Evolutionary conservation across 179 eudicot species (phyloP), one percentile per base, ranked within the genome.

Genomic region (Beta lomatogona): DNA sequence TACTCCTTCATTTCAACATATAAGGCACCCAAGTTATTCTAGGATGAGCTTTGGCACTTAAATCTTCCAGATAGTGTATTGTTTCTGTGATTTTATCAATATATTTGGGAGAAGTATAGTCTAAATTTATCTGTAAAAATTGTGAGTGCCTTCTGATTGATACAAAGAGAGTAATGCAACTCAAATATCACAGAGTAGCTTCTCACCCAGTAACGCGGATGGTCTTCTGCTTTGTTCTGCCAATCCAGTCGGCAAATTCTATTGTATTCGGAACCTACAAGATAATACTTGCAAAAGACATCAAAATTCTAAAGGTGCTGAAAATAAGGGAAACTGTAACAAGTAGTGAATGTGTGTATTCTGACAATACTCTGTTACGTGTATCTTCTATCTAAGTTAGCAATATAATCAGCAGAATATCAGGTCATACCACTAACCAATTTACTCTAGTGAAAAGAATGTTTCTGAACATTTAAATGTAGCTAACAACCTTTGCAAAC

Each of bases 161-260:
- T 8, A 41, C 52, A 16, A 68, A 48, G 52, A 12, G 28, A 25
- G 28, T 25, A 25, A 25, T 25, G 28, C 28, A 25, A 25, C 28
- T 25, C 28, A 75, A 75, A 41, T 60, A 61, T 63, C 50, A 84
- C 7, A 77, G 67, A 72, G 67, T 45, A 65, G 75, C 75, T 66
- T 87, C 95, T 86, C 82, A 94, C 98, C 98, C 98, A 11, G 98
- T 92, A 60, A 96, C 93, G 68, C 93, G 93, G 82, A 96, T 96
- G 79, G 89, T 88, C 89, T 94, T 96, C 88, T 92, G 94, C 84
- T 96, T 96, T 65, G 98, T 96, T 80, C 99, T 88, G 83, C 99
- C 98, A 82, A 96, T 96, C 99, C 99, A 96, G 82, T 94, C 99
- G 89, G 98, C 98, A 92, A 96, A 96, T 85, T 96, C 99, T 60